phyloP scores from a whole-genome alignment of 768 basidiomycete species.

The Xerocomus potaroensis region DNA sequence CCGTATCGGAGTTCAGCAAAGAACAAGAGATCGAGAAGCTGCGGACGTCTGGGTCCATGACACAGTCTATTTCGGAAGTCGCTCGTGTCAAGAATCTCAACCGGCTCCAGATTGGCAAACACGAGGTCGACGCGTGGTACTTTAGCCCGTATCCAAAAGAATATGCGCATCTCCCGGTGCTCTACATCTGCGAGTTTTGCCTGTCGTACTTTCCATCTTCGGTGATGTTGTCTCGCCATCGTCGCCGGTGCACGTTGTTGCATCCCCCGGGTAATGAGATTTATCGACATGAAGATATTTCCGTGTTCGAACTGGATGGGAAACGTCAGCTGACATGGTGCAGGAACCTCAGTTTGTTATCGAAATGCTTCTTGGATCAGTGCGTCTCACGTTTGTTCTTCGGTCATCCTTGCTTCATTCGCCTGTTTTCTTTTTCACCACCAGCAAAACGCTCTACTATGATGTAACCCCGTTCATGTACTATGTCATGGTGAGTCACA shows the following conservation, averaged over 20 bases:
- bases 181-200: slow-evolving; percentile 99
- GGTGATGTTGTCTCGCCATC: slow-evolving; percentile 90
- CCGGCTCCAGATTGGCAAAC: slow-evolving; percentile 89
- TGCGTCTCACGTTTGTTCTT: slow-evolving; percentile 39
- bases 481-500: slow-evolving; percentile 85
- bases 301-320: slow-evolving; percentile 98
- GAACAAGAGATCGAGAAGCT: slow-evolving; percentile 99
- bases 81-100: slow-evolving; percentile 98
- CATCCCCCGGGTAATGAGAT: slow-evolving; percentile 99
- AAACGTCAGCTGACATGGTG: slow-evolving; percentile 95
- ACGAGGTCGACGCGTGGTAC: slow-evolving; percentile 99
- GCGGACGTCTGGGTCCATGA: slow-evolving; percentile 97
- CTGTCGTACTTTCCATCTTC: slow-evolving; percentile 87
- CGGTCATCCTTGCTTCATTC: neutral
- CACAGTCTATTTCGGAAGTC: slow-evolving; percentile 96
- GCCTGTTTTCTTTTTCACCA: no score
- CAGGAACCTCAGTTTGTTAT: slow-evolving; percentile 91
- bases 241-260: slow-evolving; percentile 82
- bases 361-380: slow-evolving; percentile 99
- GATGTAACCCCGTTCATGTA: slow-evolving; percentile 99
- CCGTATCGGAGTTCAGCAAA: slow-evolving; percentile 77
- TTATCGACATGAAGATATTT: slow-evolving; percentile 95
- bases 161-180: slow-evolving; percentile 90
- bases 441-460: slow-evolving; percentile 96
- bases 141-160: slow-evolving; percentile 99